phyloP scores from a whole-genome alignment of 1,139 yeast genomes.

The Protomyces lactucae-debilis region DNA sequence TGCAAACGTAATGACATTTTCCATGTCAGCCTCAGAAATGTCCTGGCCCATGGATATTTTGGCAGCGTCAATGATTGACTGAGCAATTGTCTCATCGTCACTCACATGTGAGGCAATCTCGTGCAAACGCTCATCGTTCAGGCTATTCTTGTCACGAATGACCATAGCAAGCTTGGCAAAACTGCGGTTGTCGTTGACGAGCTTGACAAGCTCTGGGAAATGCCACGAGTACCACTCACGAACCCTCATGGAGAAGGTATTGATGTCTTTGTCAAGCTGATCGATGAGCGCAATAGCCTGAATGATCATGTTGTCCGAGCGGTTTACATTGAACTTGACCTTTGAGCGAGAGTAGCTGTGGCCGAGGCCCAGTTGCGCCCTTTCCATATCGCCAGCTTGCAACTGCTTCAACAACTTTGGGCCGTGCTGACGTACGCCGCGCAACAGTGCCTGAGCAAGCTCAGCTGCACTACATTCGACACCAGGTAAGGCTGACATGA shows the following conservation, averaged over 20 bases:
- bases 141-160: constrained; percentile 81
- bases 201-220: constrained; percentile 98
- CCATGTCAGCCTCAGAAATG: constrained; percentile 80
- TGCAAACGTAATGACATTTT: constrained; percentile 82
- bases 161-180: constrained; percentile 67
- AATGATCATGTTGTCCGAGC: constrained; percentile 96
- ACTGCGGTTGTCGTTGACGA: constrained; percentile 90
- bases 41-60: constrained; percentile 99
- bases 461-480: constrained; percentile 89
- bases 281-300: constrained; percentile 97
- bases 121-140: constrained; percentile 73
- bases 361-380: constrained; percentile 92
- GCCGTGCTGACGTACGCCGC: constrained; percentile 93
- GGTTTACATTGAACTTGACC: constrained; percentile 94
- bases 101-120: constrained; percentile 82
- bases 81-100: constrained; percentile 92
- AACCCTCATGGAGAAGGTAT: constrained; percentile 93
- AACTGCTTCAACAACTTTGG: constrained; percentile 82
- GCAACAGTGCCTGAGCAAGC: constrained; percentile 85
- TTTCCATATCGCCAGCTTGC: constrained; percentile 91
- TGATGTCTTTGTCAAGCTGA: constrained; percentile 93
- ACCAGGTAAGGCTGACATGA: constrained; percentile 81
- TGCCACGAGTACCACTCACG: constrained; percentile 99
- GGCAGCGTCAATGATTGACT: constrained; percentile 88
- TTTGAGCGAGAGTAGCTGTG: constrained; percentile 94